Evolutionary conservation across 2,329 filamentous ascomycete species (phyloP), one percentile per base, ranked within the genome.

Genomic region (Leptographium wingfieldii): DNA sequence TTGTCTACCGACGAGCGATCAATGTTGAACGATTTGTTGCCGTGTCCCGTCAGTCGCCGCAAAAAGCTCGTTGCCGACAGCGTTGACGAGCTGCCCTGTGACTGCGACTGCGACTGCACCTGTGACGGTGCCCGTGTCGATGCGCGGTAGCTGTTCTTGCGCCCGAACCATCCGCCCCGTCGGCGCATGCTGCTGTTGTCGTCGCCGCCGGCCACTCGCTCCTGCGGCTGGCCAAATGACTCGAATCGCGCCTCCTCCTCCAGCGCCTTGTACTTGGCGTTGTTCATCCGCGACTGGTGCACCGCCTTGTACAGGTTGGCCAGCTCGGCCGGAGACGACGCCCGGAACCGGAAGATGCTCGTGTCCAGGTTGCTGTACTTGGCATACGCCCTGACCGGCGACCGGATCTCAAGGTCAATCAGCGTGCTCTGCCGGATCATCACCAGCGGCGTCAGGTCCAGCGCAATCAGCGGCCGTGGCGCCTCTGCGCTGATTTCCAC

Each of bases 321-420:
- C 68, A 92, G 95, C 63, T 96, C 92, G 52, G 84, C 80, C 2
- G 84, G 79, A 55, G 82, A 88, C 51, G 86, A 78, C 55, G 90
- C 90, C 51, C 94, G 87, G 80, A 97, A 94, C 77, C 95, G 92
- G 74, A 96, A 89, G 69, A 95, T 94, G 67, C 76, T 78, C 38
- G 79, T 79, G 16, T 85, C 86, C 57, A 86, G 68, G 74, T 75
- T 80, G 61, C 78, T 81, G 60, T 96, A 80, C 66, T 83, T 82
- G 5, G 88, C 91, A 63, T 88, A 78, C 27, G 78, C 72, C 52
- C 88, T 87, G 31, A 92, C 87, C 1, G 90, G 90, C 7, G 92
- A 96, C 56, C 91, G 87, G 64, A 99, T 90, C 65, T 95, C 94
- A 59, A 99, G 89, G 70, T 99, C 94, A 38, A 99, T 82, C 3